Evolutionary conservation across 163 green algal genomes (phyloP).

Genomic region (Scenedesmus sp.): DNA sequence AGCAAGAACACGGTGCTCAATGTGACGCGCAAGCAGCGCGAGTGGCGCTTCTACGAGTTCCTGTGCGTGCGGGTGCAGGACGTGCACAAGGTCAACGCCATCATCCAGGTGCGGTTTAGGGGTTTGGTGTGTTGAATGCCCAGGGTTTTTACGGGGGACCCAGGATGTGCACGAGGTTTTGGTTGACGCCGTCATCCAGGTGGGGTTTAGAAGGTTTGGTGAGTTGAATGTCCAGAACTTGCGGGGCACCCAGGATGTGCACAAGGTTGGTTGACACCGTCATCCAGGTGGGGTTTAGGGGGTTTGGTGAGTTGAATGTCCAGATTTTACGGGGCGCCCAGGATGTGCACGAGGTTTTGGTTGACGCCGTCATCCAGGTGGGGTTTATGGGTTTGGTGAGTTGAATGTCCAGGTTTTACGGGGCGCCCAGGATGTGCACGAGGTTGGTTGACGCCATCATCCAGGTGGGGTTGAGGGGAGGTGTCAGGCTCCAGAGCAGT

Average conservation of each 20-base stretch:
- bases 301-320: no score
- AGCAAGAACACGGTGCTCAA: slow-evolving; percentile 95
- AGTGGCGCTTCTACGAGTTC: slow-evolving; percentile 94
- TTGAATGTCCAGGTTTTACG: slow-evolving; percentile 89
- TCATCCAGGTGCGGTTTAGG: slow-evolving; percentile 41
- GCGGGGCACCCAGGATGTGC: slow-evolving; percentile 84
- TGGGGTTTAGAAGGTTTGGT: not conserved
- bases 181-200: slow-evolving; percentile 48
- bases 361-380: not conserved
- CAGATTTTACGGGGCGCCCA: no score
- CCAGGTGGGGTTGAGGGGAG: not conserved
- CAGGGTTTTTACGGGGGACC: slow-evolving; percentile 82
- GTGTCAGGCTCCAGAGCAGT: no score
- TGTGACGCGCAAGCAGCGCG: slow-evolving; percentile 88
- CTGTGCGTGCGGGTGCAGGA: slow-evolving; percentile 87
- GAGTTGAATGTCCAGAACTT: slow-evolving; percentile 73
- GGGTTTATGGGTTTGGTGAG: not conserved
- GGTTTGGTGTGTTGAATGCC: slow-evolving; percentile 14
- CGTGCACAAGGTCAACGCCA: slow-evolving; percentile 74
- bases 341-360: no score
- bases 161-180: slow-evolving; percentile 85
- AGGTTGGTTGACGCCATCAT: slow-evolving; percentile 69
- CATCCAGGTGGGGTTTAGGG: slow-evolving; percentile 19
- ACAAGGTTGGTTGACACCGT: slow-evolving; percentile 70
- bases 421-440: slow-evolving; percentile 83